Conservation (phyloP, 345 rosid genomes). For the Pistacia vera region DNA sequence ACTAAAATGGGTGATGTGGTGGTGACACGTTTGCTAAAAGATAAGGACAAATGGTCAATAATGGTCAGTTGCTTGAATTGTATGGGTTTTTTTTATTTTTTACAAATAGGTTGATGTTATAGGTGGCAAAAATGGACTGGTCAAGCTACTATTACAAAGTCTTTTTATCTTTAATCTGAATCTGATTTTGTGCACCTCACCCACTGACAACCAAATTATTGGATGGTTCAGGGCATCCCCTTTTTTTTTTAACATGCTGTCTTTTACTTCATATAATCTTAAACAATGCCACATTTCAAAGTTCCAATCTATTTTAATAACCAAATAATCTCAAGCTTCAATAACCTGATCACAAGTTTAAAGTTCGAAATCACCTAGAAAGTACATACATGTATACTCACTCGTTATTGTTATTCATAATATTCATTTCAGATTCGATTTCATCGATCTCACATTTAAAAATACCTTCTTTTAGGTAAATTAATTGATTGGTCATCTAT, state of each 20-base stretch:
- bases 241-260: not conserved
- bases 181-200: constrained; percentile 1
- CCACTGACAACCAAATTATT: constrained; percentile 4
- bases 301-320: not conserved
- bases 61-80: too few species aligned
- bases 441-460: too few species aligned
- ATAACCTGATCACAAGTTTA: too few species aligned
- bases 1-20: not conserved
- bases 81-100: too few species aligned
- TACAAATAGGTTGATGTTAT: not conserved
- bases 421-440: too few species aligned
- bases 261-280: not conserved
- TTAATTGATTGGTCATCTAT: too few species aligned
- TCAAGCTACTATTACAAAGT: not conserved
- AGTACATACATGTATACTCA: too few species aligned
- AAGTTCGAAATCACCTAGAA: too few species aligned
- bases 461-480: too few species aligned
- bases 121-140: constrained; percentile 13
- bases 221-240: too few species aligned
- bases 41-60: constrained; percentile 3
- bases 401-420: too few species aligned
- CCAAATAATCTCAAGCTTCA: not conserved
- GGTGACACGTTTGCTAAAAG: constrained; percentile 11
- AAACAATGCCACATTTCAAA: not conserved
- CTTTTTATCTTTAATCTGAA: not conserved